Evolutionary conservation across 1,139 yeast species (phyloP), one percentile per base, ranked within the genome.

Genomic region (Taphrina confusa): DNA sequence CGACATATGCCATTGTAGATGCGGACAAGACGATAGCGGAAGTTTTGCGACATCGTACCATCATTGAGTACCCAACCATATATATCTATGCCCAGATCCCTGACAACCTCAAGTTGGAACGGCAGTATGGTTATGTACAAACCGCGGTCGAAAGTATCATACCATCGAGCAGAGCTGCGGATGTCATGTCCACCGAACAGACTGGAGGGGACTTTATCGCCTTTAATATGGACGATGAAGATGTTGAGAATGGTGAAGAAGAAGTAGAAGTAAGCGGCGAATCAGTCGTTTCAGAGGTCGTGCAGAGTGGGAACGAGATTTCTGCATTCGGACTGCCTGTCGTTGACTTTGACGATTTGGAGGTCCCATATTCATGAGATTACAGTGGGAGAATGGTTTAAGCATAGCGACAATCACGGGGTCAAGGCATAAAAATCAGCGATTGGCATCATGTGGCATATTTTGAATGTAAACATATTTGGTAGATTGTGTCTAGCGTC

Each of bases 11-110:
- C 16, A 33, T 27, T 3, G 40, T 56, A 8, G 54, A 45, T 20
- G 20, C 34, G 4, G 40, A 6, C 14, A 16, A 25, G 25, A 46
- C 46, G 6, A 16, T 56, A 3, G 47, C 27, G 6, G 52, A 56
- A 22, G 54, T 22, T n/a, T 27, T 56, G n/a, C 36, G 60, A 25
- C 46, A 56, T 28, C 46, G 60, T 16, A 46, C 54, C 16, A 51
- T 56, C 18, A 37, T 44, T 33, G 60, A 56, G 54, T 56, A 45
- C 25, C 60, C 60, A 8, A 56, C 60, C 5, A 46, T 56, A 22
- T 25, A 14, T 14, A 39, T 45, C 20, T 37, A 36, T 14, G 22
- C 16, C 31, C 14, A 12, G 14, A 25, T 56, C 5, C 60, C 60
- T 12, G n/a, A 36, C 12, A 20, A 18, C 18, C n/a, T 28, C 22